Evolutionary conservation across 2,329 filamentous ascomycete species (phyloP), one percentile per base, ranked within the genome.

Genomic region (Aspergillus calidoustus): DNA sequence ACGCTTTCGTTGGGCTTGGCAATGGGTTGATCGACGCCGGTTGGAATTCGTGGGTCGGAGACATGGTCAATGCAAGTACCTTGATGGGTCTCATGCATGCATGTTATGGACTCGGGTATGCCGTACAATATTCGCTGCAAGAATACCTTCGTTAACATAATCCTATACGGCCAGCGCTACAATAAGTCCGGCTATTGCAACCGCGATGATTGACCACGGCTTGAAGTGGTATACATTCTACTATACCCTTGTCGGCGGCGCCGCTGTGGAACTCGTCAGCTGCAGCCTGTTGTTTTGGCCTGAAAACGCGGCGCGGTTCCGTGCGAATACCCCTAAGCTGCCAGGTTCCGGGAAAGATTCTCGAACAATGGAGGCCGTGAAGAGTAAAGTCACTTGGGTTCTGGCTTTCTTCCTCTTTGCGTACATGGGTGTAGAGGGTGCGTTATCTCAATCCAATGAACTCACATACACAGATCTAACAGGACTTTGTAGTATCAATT

Each of bases 381-480:
- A 61, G 31, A 62, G 25, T 17, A 47, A 28, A 31, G 57, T 59
- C 13, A 64, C 62, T 17, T 64, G 59, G 59, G 23, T 64, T 19
- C 34, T 64, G 31, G 62, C 59, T 8, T 28, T 59, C 23, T 62
- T 57, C 34, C 51, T 63, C 17, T 63, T 63, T 49, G 85, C 85
- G 15, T 93, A 93, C 69, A 87, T 92, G 15, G 91, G 91, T 17
- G 83, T 86, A 8, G 91, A 93, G 76, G 89, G 92, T 62, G 79
- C 2, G 19, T 17, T 28, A 11, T 23, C 7, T 15, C 28, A 19
- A 22, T 1, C 7, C 19, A 11, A 28, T 22, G 13, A 22, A 6
- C 8, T 19, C 31, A 28, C n/a, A 15, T 15, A 41, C 41, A 17
- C 50, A 59, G 38, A 51, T 51, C 6, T 41, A n/a, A 15, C 46